Evolutionary conservation across 2,329 filamentous ascomycete species (phyloP), one percentile per base, ranked within the genome.

Genomic region (Botrytis medusae): DNA sequence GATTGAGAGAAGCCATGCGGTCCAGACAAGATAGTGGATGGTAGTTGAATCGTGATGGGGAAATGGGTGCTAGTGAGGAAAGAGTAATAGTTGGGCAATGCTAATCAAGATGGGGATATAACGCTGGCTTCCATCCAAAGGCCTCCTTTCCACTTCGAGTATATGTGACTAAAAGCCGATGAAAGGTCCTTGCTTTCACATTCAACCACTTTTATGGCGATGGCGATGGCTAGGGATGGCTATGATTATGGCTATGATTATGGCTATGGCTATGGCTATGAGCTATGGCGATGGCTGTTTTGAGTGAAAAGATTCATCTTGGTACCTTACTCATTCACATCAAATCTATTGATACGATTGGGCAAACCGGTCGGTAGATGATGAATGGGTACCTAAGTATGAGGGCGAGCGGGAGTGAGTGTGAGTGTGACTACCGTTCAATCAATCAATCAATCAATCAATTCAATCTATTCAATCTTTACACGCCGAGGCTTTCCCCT

Each of bases 51-150:
- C n/a, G 40, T 32, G n/a, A 29, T 25, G 63, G 44, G 44, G 44
- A n/a, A n/a, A 29, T n/a, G 14, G 34, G 12, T 2, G 44, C 32
- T 14, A 65, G 62, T 5, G 10, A 18, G 1, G 4, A 63, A 63
- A 22, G 61, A 44, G 61, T 63, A 63, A 14, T 32, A 63, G 8
- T 1, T 22, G 14, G 0, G 0, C 1, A 0, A 1, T 3, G 6
- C 61, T 63, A 63, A 32, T 22, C 61, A 1, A 7, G 22, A 63
- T 29, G 51, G 4, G 51, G 51, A 57, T 16, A 57, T 18, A 57
- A 18, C 7, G 8, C 8, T 2, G 14, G n/a, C 29, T 8, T 4
- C 1, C 1, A 29, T 8, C n/a, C 0, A 0, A 29, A 57, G 0
- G n/a, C 4, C 51, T 29, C n/a, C 14, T 57, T 57, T 57, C 51